Percentiles rank a stretch among this genome's conserved stretches.
Conservation (phyloP, 2,329 filamentous ascomycete genomes). For the Fusarium torreyae region DNA sequence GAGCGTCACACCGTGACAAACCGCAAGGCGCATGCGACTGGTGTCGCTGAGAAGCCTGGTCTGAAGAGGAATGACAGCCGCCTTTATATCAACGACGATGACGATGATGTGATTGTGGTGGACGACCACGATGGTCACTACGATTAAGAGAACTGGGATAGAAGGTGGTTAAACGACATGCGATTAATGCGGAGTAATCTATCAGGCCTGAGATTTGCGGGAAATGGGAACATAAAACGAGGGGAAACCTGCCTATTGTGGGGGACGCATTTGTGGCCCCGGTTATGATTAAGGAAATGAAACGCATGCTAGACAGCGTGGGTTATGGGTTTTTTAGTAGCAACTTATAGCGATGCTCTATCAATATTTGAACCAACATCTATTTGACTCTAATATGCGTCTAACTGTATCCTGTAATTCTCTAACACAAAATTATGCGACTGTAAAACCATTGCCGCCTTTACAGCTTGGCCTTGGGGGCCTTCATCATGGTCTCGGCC, state of each 20-base stretch:
- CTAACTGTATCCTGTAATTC: slow-evolving; percentile 1
- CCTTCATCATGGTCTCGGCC: slow-evolving; percentile 86
- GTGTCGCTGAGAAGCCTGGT: slow-evolving; percentile 18
- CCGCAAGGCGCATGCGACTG: slow-evolving; percentile 30
- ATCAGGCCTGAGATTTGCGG: neutral
- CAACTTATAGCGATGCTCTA: slow-evolving; percentile 29
- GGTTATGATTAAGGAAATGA: neutral
- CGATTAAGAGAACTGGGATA: slow-evolving; percentile 28
- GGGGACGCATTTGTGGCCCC: neutral
- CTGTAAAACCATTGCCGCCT: slow-evolving; percentile 1
- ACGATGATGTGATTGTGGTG: slow-evolving; percentile 49
- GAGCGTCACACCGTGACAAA: slow-evolving; percentile 53
- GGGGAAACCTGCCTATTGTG: neutral
- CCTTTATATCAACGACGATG: slow-evolving; percentile 49
- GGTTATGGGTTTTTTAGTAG: slow-evolving; percentile 10
- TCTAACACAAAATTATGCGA: slow-evolving; percentile 1
- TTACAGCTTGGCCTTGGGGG: slow-evolving; percentile 69
- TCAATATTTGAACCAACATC: slow-evolving; percentile 22
- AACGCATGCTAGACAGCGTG: slow-evolving; percentile 19
- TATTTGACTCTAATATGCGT: slow-evolving; percentile 10
- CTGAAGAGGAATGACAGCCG: slow-evolving; percentile 47
- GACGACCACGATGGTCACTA: slow-evolving; percentile 47
- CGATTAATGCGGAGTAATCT: slow-evolving; percentile 33
- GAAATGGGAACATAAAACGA: slow-evolving; percentile 1
- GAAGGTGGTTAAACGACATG: neutral